Conservation (phyloP, 345 rosid genomes). For the Mercurialis annua region DNA sequence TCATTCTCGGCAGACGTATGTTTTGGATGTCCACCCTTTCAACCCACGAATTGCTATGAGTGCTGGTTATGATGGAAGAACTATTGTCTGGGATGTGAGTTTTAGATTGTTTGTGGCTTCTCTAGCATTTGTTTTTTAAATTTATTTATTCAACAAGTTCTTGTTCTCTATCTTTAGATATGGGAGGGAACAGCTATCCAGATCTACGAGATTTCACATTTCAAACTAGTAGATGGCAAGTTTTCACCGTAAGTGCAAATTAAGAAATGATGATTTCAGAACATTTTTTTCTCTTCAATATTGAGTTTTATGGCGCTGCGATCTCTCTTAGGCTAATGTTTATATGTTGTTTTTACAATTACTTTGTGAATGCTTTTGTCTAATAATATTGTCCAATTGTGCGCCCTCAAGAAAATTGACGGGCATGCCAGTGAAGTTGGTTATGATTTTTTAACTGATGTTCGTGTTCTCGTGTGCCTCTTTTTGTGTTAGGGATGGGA, state of each 20-base stretch:
- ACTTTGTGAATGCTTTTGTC: slow-evolving; percentile 1
- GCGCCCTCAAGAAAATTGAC: neutral
- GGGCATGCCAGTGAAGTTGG: neutral
- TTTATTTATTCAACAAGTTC: slow-evolving; percentile 17
- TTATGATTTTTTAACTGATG: neutral
- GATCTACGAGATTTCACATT: slow-evolving; percentile 84
- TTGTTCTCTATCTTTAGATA: slow-evolving; percentile 50
- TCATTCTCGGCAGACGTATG: slow-evolving; percentile 78
- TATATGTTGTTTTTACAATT: neutral
- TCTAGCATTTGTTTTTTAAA: slow-evolving; percentile 17
- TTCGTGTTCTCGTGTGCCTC: slow-evolving; percentile 12
- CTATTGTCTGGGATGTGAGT: slow-evolving; percentile 99
- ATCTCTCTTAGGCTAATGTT: neutral
- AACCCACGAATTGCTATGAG: slow-evolving; percentile 99
- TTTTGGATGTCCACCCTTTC: slow-evolving; percentile 97
- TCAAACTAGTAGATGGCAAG: slow-evolving; percentile 98
- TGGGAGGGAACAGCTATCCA: slow-evolving; percentile 96
- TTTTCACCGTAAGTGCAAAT: slow-evolving; percentile 84
- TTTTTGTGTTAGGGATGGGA: slow-evolving; percentile 69
- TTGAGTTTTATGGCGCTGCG: neutral
- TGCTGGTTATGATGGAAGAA: slow-evolving; percentile 97
- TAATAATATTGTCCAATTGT: neutral
- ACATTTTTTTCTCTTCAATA: neutral
- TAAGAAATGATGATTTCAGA: neutral
- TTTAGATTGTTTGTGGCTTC: slow-evolving; percentile 22